A percentile compares a stretch with the other conserved stretches of the same genome.
Conservation (phyloP, 1,139 yeast species). For the Pneumocystis oryctolagi region DNA sequence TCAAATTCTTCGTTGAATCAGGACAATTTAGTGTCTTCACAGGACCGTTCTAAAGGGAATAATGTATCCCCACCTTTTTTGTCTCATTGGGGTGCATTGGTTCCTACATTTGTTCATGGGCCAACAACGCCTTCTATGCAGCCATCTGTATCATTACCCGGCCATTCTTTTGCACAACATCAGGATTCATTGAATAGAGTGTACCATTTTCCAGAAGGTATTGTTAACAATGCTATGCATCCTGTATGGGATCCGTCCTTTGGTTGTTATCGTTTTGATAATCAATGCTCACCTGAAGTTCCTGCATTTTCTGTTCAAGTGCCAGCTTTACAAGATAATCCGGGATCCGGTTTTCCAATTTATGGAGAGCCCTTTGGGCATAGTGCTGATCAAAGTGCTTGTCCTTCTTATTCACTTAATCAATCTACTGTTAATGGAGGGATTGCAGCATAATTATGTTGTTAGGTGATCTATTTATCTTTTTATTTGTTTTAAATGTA, state of each 20-base stretch:
- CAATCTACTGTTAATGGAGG: not conserved
- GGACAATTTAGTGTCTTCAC: not conserved
- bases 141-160: not conserved
- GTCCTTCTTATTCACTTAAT: not conserved
- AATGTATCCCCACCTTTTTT: not conserved
- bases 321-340: not conserved
- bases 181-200: not conserved
- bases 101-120: not conserved
- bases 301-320: not conserved
- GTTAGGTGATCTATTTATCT: not conserved
- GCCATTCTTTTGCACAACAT: not conserved
- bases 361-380: not conserved
- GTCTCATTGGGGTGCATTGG: not conserved
- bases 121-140: not conserved
- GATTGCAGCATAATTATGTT: not conserved
- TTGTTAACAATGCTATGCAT: not conserved
- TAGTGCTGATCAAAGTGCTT: not conserved
- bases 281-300: not conserved
- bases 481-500: not conserved
- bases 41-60: not conserved
- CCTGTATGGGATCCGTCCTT: not conserved
- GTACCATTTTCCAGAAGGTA: not conserved
- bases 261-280: not conserved
- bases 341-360: not conserved
- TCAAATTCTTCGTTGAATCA: not conserved